Conservation (phyloP, 176 grass and related monocot genomes). For the Pontederia crassipes region DNA sequence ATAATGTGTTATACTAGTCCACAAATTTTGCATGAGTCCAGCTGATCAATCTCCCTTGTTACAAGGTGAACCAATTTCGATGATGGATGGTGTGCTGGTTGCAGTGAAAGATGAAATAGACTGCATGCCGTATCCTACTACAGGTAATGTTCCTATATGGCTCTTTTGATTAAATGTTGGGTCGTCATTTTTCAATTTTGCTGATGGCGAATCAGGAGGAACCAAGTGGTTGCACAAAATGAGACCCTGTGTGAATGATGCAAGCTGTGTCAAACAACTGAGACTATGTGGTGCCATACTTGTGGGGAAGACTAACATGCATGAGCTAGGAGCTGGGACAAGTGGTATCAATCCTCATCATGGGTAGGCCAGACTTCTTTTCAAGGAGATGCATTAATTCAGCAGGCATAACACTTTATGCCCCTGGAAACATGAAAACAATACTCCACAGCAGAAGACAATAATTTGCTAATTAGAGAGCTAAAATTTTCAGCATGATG, state of each 20-base stretch:
- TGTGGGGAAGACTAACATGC: slow-evolving; percentile 85
- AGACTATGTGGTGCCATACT: slow-evolving; percentile 66
- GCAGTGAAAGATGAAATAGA: slow-evolving; percentile 91
- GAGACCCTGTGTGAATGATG: slow-evolving; percentile 48
- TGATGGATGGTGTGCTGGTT: slow-evolving; percentile 71
- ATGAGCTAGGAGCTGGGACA: slow-evolving; percentile 79
- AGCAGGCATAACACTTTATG: neutral
- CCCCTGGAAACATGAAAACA: too few species aligned
- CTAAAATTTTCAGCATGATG: too few species aligned
- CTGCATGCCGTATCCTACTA: slow-evolving; percentile 76
- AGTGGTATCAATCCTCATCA: slow-evolving; percentile 49
- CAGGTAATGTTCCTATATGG: slow-evolving; percentile 26
- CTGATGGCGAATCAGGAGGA: slow-evolving; percentile 33
- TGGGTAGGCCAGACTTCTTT: slow-evolving; percentile 16
- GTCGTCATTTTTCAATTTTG: neutral
- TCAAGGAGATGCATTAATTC: neutral
- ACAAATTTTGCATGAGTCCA: neutral
- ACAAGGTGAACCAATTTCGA: slow-evolving; percentile 49
- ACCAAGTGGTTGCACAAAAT: slow-evolving; percentile 57
- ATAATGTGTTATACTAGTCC: too few species aligned
- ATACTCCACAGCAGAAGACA: too few species aligned
- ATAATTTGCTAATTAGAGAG: too few species aligned
- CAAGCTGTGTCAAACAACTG: slow-evolving; percentile 62
- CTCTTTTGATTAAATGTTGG: neutral
- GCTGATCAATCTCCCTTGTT: neutral